Conservation (phyloP, 1,284 basidiomycete genomes). For the Psilocybe mexicana region DNA sequence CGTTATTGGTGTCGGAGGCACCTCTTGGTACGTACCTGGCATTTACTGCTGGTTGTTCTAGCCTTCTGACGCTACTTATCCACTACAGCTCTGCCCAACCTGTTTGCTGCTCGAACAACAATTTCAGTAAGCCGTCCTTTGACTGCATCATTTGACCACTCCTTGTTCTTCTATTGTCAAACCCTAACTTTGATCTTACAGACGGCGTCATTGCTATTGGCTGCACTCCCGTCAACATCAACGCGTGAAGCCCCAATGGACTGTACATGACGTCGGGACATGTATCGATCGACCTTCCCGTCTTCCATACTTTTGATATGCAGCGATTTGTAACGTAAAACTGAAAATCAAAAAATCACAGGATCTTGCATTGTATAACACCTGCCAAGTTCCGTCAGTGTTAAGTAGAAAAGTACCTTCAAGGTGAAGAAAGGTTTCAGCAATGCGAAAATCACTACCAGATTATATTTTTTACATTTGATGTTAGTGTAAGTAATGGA, state of each 20-base stretch:
- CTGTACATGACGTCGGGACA: too few relatives aligned
- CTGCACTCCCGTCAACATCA: constrained; percentile 19
- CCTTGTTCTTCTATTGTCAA: not conserved
- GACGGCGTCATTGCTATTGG: constrained; percentile 19
- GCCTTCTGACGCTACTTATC: constrained; percentile 1
- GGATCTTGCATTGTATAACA: too few relatives aligned
- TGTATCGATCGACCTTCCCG: too few relatives aligned
- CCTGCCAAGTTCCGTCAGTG: too few relatives aligned
- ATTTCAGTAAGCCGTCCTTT: constrained; percentile 16
- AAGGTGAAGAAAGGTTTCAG: too few relatives aligned
- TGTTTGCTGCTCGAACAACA: constrained; percentile 19
- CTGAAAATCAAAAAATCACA: too few relatives aligned
- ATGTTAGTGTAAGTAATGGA: too few relatives aligned
- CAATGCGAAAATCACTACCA: too few relatives aligned
- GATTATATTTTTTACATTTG: too few relatives aligned
- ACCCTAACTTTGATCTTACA: constrained; percentile 4
- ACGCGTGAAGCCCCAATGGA: constrained; percentile 1
- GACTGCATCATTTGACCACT: not conserved
- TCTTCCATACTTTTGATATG: too few relatives aligned
- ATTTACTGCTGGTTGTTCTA: not conserved
- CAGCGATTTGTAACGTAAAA: too few relatives aligned
- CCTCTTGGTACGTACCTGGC: constrained; percentile 16
- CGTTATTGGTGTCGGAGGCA: constrained; percentile 17
- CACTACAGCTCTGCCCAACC: constrained; percentile 15
- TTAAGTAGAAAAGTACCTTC: too few relatives aligned